A percentile compares a stretch with the other conserved stretches of the same genome.
These are phyloP conservation scores for Ogataea sp. DNA, from an alignment of 805 yeast species.

Conservation along the genomic window DNA sequence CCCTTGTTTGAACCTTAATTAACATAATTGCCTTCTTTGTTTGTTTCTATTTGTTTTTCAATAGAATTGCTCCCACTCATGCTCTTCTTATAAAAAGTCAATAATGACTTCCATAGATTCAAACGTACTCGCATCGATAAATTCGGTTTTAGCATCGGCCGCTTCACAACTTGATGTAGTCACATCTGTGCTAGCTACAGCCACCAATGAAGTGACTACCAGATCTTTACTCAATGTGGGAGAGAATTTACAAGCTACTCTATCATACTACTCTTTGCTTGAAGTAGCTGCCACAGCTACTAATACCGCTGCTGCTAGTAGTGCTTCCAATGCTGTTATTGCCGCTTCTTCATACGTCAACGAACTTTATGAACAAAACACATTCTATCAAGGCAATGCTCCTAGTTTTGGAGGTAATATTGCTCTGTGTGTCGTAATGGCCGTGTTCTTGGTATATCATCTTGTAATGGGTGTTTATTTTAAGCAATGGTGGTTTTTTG, in stretches of 20 bases:
- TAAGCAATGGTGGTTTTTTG: constrained; percentile 60
- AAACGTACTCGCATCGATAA: constrained; percentile 1
- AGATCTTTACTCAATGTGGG: constrained; percentile 5
- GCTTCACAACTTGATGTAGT: constrained; percentile 6
- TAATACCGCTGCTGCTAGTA: constrained; percentile 3
- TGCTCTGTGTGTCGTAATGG: constrained; percentile 49
- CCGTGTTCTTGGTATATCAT: constrained; percentile 35
- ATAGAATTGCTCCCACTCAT: no score
- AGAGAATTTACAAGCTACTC: constrained; percentile 12
- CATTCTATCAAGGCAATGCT: constrained; percentile 29
- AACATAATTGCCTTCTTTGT: no score
- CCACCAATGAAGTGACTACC: constrained; percentile 2
- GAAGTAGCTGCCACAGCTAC: constrained; percentile 19
- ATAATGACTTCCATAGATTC: not conserved
- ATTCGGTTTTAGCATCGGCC: constrained; percentile 5
- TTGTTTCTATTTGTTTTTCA: no score
- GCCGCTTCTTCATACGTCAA: constrained; percentile 14
- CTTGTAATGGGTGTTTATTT: constrained; percentile 32
- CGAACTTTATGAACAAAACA: constrained; percentile 7
- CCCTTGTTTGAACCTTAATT: no score
- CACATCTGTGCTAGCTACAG: constrained; percentile 7
- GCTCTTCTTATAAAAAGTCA: no score
- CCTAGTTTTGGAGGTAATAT: constrained; percentile 54
- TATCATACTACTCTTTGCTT: constrained; percentile 14
- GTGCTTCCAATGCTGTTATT: constrained; percentile 14